These are phyloP conservation scores for Russula ochroleuca DNA, from an alignment of 768 basidiomycete genomes.

Conservation along the genomic window DNA sequence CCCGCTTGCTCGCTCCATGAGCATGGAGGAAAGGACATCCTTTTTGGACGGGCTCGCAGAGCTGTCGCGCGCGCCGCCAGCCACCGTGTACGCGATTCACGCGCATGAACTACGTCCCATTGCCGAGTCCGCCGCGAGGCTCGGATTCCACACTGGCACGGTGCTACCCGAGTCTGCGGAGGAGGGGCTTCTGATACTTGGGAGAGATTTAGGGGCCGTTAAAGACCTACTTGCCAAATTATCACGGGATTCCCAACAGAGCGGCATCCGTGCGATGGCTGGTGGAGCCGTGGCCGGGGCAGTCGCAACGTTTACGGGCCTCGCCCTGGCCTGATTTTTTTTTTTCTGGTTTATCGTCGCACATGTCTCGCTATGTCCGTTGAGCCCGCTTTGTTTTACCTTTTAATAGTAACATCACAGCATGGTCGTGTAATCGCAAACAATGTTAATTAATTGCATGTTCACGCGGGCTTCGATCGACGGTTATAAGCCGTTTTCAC, in stretches of 20 bases:
- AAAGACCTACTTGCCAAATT: conserved; percentile 16
- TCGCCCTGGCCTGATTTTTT: conserved; percentile 20
- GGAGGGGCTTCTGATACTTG: conserved; percentile 25
- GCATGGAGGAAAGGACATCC: conserved; percentile 21
- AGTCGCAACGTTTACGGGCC: conserved; percentile 27
- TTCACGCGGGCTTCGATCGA: background rate
- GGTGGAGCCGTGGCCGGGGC: conserved; percentile 26
- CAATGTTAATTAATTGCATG: background rate
- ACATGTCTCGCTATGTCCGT: background rate
- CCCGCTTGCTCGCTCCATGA: conserved; percentile 23
- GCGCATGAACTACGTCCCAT: conserved; percentile 16
- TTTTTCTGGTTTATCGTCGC: conserved; percentile 10
- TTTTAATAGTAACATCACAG: background rate
- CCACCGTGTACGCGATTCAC: conserved; percentile 24
- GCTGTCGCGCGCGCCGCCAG: conserved; percentile 23
- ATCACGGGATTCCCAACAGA: conserved; percentile 12
- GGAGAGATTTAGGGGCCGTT: conserved; percentile 23
- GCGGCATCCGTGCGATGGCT: conserved; percentile 19
- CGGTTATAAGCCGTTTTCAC: background rate
- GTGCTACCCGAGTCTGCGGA: conserved; percentile 12
- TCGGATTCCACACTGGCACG: conserved; percentile 23
- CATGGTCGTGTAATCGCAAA: conserved; percentile 1
- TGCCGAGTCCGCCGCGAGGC: conserved; percentile 19
- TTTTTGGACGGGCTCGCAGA: conserved; percentile 25
- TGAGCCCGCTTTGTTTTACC: background rate